These are phyloP conservation scores for Elaeis guineensis DNA, from an alignment of 176 grass and related monocot genomes.

Conservation along the genomic window DNA sequence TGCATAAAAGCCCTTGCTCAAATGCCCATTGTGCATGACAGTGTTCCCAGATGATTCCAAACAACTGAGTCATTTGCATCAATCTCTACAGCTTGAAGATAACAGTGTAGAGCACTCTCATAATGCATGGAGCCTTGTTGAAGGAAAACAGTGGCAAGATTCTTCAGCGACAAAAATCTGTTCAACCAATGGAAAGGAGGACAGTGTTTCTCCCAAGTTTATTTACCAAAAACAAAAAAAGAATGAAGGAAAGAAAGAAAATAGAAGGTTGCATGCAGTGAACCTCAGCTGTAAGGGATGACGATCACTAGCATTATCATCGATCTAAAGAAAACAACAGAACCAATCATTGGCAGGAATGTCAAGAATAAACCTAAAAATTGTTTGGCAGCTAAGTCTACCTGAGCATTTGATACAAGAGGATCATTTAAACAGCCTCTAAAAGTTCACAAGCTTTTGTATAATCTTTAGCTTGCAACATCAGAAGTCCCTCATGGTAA, in stretches of 20 bases:
- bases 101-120: conserved; percentile 88
- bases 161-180: conserved; percentile 93
- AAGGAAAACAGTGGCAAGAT: conserved; percentile 84
- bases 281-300: conserved; percentile 90
- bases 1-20: conserved; percentile 87
- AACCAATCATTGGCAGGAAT: conserved; percentile 15
- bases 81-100: conserved; percentile 89
- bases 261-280: conserved; percentile 7
- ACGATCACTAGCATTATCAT: conserved; percentile 62
- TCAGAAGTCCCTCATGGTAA: conserved; percentile 80
- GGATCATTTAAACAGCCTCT: conserved; percentile 82
- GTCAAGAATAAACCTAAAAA: conserved; percentile 18
- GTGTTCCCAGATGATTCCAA: conserved; percentile 88
- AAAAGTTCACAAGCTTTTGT: conserved; percentile 65
- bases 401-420: conserved; percentile 56
- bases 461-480: conserved; percentile 74
- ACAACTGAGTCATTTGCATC: conserved; percentile 89
- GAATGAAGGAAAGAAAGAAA: neutral
- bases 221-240: neutral
- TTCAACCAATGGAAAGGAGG: neutral
- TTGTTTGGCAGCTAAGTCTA: conserved; percentile 12
- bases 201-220: neutral
- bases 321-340: conserved; percentile 33
- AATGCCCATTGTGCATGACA: conserved; percentile 90
- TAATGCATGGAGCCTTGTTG: conserved; percentile 55